Conservation (phyloP, 108 stramenopile species). For the Skeletonema grethae region DNA sequence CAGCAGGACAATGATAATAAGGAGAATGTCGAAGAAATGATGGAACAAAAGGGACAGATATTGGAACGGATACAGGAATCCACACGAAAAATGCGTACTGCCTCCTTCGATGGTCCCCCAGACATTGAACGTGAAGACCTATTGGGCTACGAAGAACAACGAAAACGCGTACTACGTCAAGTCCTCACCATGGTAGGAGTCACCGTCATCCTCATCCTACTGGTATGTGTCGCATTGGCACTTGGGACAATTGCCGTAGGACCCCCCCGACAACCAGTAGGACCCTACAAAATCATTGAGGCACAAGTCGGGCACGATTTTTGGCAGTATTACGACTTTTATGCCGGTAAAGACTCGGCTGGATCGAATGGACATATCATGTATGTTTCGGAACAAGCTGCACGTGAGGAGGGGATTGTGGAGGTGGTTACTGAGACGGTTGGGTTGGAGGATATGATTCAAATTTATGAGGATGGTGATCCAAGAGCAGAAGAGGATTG, state of each 20-base stretch:
- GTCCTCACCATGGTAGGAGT: constrained; percentile 13
- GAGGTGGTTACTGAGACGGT: constrained; percentile 57
- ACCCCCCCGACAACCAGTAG: constrained; percentile 77
- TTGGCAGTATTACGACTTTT: constrained; percentile 78
- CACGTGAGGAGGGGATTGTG: constrained; percentile 57
- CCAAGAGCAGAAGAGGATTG: constrained; percentile 27
- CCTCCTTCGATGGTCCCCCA: neutral
- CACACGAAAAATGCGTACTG: constrained; percentile 24
- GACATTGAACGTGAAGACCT: constrained; percentile 8
- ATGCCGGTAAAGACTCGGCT: constrained; percentile 80
- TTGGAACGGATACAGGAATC: constrained; percentile 31
- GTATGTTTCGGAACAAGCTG: constrained; percentile 65
- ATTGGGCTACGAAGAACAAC: neutral
- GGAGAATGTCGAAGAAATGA: too few species aligned
- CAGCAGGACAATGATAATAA: too few species aligned
- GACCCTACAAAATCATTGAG: constrained; percentile 75
- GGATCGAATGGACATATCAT: constrained; percentile 75
- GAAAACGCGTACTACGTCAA: constrained; percentile 11
- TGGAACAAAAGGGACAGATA: neutral
- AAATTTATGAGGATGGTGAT: constrained; percentile 50
- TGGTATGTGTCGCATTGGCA: constrained; percentile 16
- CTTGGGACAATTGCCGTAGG: constrained; percentile 50
- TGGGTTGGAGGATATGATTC: constrained; percentile 46
- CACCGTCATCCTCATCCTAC: constrained; percentile 15
- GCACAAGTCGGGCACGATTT: constrained; percentile 72